Evolutionary conservation across 768 basidiomycete genomes (phyloP), one percentile per base, ranked within the genome.

Genomic region (Mycena latifolia): DNA sequence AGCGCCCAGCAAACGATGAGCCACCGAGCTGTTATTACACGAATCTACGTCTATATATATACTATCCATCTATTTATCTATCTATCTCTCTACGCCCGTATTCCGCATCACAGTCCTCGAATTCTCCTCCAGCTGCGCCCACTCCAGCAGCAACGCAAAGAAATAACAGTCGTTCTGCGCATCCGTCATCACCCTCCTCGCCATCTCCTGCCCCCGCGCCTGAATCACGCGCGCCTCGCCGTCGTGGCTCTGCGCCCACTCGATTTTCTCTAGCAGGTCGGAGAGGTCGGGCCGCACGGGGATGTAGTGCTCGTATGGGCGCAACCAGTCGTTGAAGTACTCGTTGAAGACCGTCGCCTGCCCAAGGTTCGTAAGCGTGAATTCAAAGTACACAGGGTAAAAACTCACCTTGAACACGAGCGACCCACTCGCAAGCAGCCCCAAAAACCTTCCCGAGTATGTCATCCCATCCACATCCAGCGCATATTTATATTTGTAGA

Each of bases 261-360:
- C 29, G 31, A 57, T 31, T 24, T 57, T 46, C 55, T 57, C 20
- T 18, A 57, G 20, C 27, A 57, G 45, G 27, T 57, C 45, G 0
- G 56, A 57, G 29, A 57, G 56, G 27, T 56, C 55, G 5, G 55
- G 27, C 27, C 28, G 55, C 18, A 56, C 41, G 41, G 55, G 55
- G 9, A 56, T 14, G 25, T 28, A 56, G 55, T 56, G 55, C 33
- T 56, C 55, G 41, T 24, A 56, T 12, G 55, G 56, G 12, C 43
- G 43, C n/a, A 57, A 20, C 56, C 56, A 57, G 56, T 47, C 45
- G 55, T 56, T 56, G 41, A 56, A 56, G 22, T 56, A 56, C 25
- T 56, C 55, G 27, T 43, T 25, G 12, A 56, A 56, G 10, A 46
- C 4, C 7, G 55, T 56, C 11, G 55, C 28, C 55, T 56, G 37